Evolutionary conservation across 495 filamentous ascomycete species (phyloP), one percentile per base, ranked within the genome.

Genomic region (Tetracladium setigerum): DNA sequence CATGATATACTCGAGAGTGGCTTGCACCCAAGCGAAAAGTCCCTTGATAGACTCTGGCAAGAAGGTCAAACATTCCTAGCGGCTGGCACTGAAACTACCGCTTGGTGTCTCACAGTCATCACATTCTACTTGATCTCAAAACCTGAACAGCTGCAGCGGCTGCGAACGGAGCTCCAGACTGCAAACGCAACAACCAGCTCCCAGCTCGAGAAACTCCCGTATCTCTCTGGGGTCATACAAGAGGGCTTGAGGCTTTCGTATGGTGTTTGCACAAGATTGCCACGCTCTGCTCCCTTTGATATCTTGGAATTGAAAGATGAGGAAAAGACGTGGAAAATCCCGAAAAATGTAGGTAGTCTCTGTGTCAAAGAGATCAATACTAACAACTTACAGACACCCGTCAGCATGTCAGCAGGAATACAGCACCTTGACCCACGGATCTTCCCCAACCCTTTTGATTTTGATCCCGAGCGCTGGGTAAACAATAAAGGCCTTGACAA

Each of bases 231-330:
- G 0, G 61, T 72, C 12, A 61, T 73, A 16, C 61, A 67, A 36
- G 70, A 74, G 46, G 62, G 60, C 5, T 53, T 71, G 14, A 61
- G 71, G n/a, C 60, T 75, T 18, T 63, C 65, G 1, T 66, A 66
- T 32, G 71, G 67, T 15, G 61, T 61, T 10, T 56, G 61, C 9
- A 43, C 47, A 2, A 49, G 66, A 15, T 30, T 57, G 14, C 52
- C 55, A 53, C 32, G 70, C 64, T 3, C 22, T 27, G 3, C 22
- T 27, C 22, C 3, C 7, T 3, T 27, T 27, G 30, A 24, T 9
- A 37, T 16, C 4, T 10, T 48, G 35, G 12, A 13, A 6, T 34
- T 44, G 15, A 24, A 15, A 4, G 27, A 33, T 33, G 42, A 32
- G 11, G 30, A 37, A 8, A 46, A 46, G 18, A 35, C 32, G 2